Evolutionary conservation across 2,329 filamentous ascomycete genomes (phyloP), one percentile per base, ranked within the genome.

Genomic region (Colletotrichum tamarilloi): DNA sequence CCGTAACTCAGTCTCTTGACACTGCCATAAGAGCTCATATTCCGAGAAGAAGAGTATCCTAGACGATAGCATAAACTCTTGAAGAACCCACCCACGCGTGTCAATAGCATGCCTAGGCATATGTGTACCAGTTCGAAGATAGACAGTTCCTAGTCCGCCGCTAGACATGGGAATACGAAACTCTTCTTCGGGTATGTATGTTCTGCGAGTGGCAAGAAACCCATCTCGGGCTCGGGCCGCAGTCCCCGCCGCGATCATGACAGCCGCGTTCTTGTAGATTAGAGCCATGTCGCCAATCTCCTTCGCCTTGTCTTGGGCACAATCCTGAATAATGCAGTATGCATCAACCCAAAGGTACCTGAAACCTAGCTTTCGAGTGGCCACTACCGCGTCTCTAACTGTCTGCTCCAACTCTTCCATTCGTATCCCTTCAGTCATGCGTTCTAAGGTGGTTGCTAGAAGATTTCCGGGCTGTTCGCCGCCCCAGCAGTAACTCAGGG

Each of bases 401-500:
- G 72, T 72, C 57, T 28, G 9, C 63, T 71, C 68, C 38, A 72
- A 38, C 12, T 1, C 35, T 3, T 5, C 22, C 2, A 7, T 5
- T 9, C 24, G 5, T 53, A 74, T 72, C 4, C 24, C 72, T 1
- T 9, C 2, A 9, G 63, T 66, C 1, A 2, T 16, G 3, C 9
- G 46, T 0, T 14, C 22, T 1, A 75, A 32, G 2, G 49, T 26
- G 19, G 42, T 9, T 22, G 8, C 7, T 9, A 49, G 19, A 8
- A 49, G 42, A 1, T n/a, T 49, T 9, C 42, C 58, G 11, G 38
- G n/a, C 49, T 74, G 66, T 2, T 32, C 11, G 35, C 63, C 69
- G 55, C 75, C 76, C 76, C 76, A 77, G 28, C 74, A 75, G 19
- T 77, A 77, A 68, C 76, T 77, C 8, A 77, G 67, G 1, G 76